A percentile compares a stretch with the other conserved stretches of the same genome.
These are phyloP conservation scores for Glonium stellatum DNA, from an alignment of 495 filamentous ascomycete genomes.

Conservation along the genomic window DNA sequence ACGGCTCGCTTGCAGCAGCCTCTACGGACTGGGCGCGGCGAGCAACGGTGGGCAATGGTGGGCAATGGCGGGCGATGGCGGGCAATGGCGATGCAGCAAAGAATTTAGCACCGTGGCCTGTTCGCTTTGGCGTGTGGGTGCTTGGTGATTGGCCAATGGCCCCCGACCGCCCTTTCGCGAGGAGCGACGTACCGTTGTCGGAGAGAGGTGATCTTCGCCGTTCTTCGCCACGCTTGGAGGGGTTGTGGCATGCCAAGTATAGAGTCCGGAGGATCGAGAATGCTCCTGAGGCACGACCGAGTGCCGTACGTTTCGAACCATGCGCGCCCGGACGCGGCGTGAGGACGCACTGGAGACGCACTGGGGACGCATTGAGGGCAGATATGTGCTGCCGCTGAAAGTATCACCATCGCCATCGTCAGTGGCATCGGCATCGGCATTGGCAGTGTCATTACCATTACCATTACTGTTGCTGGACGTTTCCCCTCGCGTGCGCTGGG, in stretches of 20 bases:
- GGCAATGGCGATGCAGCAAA: background rate
- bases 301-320: background rate
- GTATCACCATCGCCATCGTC: no score
- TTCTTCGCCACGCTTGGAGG: slow-evolving; percentile 7
- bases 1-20: slow-evolving; percentile 2
- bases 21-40: background rate
- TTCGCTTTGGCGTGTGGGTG: background rate
- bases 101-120: background rate
- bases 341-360: no score
- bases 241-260: background rate
- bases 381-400: no score
- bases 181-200: background rate
- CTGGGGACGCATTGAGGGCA: no score
- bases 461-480: background rate
- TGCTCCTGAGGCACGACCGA: background rate
- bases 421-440: no score
- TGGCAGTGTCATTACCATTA: no score
- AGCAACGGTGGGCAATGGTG: no score
- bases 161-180: slow-evolving; percentile 1
- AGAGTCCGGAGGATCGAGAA: background rate
- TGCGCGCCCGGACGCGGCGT: no score
- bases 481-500: background rate
- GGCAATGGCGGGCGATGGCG: no score
- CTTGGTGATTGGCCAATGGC: background rate
- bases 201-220: background rate